Base-by-base conservation (phyloP, 1,284 basidiomycete species). In the Phaffia rhodozyma region DNA sequence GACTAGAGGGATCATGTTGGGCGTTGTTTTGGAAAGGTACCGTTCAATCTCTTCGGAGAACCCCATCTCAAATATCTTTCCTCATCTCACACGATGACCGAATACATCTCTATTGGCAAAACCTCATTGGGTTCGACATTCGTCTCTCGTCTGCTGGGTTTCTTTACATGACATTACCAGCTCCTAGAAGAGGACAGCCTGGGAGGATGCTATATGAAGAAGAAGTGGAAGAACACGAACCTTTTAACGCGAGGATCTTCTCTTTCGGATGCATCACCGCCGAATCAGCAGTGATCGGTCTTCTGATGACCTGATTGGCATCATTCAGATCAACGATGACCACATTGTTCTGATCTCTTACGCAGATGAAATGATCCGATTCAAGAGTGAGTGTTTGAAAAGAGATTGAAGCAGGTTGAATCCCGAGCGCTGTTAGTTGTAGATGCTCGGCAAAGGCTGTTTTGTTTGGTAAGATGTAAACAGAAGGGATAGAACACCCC, bases 211-310 rank as follows among this genome's bases (percentile, higher is more conserved):
- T 72, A 18, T 1, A 32, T 2, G n/a, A 21, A 43, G n/a, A n/a
- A n/a, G n/a, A n/a, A n/a, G n/a, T n/a, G n/a, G 38, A 27, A 43
- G 21, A 62, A 34, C 32, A 34, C 83, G 69, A 69, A 87, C 91
- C 86, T 80, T 94, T 94, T 67, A 99, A 78, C 13, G 96, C 96
- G 66, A 99, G 85, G 76, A 98, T 92, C 83, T 97, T 97, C 79
- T 96, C 86, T 70, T 84, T 83, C 30, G 91, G 91, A 76, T 97
- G 93, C 94, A 99, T 98, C 73, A 99, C 97, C 68, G 96, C 94
- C 64, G 90, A 93, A 77, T 99, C 96, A 84, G 81, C 96, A 29
- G 90, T 91, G 74, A 99, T 98, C 66, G 96, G 96, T 73, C 96
- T 82, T 70, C 96, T 86, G 70, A 97, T 85, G 70, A 97, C 86